Conservation (phyloP, 306 rosid species). For the Hippophae gyantsensis region DNA sequence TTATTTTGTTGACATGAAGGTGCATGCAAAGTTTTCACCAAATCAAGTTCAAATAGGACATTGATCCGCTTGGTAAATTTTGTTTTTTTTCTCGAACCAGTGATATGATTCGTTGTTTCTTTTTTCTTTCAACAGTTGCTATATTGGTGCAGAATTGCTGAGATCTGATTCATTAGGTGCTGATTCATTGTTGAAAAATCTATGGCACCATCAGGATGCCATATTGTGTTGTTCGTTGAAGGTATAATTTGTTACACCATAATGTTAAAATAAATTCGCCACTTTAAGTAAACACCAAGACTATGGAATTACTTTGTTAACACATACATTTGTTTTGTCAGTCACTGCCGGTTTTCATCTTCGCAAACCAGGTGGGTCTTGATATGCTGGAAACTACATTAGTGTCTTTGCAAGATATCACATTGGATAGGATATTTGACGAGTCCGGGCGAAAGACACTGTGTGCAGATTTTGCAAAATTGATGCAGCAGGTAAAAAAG, state of each 20-base stretch:
- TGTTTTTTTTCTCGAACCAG: background rate
- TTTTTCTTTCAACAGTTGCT: slow-evolving; percentile 34
- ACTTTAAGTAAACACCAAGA: too few species aligned
- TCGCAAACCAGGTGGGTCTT: slow-evolving; percentile 91
- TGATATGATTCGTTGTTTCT: background rate
- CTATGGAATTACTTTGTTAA: background rate
- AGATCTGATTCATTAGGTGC: slow-evolving; percentile 51
- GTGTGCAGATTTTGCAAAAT: slow-evolving; percentile 65
- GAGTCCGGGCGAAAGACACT: slow-evolving; percentile 79
- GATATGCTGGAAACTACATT: slow-evolving; percentile 95
- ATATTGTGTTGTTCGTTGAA: slow-evolving; percentile 81
- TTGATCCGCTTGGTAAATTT: background rate
- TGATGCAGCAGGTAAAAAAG: slow-evolving; percentile 69
- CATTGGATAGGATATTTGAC: slow-evolving; percentile 81
- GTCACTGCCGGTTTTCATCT: slow-evolving; percentile 73
- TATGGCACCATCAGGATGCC: slow-evolving; percentile 91
- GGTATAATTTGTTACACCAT: slow-evolving; percentile 23
- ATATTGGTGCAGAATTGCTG: slow-evolving; percentile 58
- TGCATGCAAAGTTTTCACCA: background rate
- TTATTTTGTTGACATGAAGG: background rate
- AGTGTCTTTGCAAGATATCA: slow-evolving; percentile 87
- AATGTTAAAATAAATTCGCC: background rate
- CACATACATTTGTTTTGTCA: slow-evolving; percentile 17
- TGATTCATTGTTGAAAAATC: slow-evolving; percentile 54
- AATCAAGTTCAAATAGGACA: background rate